These are phyloP conservation scores for Phytopythium mirpurense DNA, from an alignment of 352 stramenopile genomes.

Conservation along the genomic window DNA sequence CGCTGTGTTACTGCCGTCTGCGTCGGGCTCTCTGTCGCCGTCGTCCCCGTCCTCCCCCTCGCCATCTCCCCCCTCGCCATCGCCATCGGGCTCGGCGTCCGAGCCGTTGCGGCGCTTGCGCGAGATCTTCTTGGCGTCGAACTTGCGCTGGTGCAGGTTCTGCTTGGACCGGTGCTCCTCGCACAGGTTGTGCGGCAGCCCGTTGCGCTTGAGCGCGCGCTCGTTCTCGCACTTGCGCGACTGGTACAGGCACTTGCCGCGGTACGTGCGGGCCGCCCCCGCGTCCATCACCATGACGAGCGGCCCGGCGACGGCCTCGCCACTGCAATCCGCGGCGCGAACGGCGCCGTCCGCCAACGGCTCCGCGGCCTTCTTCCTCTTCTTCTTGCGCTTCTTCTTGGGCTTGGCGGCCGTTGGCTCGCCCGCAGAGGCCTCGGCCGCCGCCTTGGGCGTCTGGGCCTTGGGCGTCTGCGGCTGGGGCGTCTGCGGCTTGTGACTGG, in stretches of 20 bases:
- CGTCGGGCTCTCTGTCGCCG: slow-evolving; percentile 14
- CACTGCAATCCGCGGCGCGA: too few species aligned
- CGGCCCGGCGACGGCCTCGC: not conserved
- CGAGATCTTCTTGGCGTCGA: slow-evolving; percentile 78
- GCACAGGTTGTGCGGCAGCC: slow-evolving; percentile 72
- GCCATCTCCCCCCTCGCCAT: not conserved
- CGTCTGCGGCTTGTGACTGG: slow-evolving; percentile 1
- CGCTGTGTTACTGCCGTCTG: slow-evolving; percentile 1
- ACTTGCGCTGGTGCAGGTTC: slow-evolving; percentile 81
- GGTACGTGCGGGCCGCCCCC: slow-evolving; percentile 19
- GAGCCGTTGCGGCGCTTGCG: slow-evolving; percentile 29
- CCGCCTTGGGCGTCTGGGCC: not conserved
- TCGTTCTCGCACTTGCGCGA: slow-evolving; percentile 81
- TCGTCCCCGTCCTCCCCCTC: slow-evolving; percentile 1
- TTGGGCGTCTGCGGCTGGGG: too few species aligned
- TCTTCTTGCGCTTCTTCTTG: slow-evolving; percentile 3
- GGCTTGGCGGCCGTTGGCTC: not conserved
- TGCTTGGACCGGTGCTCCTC: slow-evolving; percentile 73
- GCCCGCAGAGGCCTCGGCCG: not conserved
- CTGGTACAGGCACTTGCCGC: slow-evolving; percentile 71
- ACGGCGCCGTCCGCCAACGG: not conserved
- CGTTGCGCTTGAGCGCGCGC: slow-evolving; percentile 73
- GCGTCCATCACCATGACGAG: slow-evolving; percentile 3
- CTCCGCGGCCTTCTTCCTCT: too few species aligned
- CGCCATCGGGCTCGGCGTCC: slow-evolving; percentile 16